Evolutionary conservation across 176 grass and related monocot species (phyloP), one percentile per base, ranked within the genome.

Genomic region (Coix lacrymajobi): DNA sequence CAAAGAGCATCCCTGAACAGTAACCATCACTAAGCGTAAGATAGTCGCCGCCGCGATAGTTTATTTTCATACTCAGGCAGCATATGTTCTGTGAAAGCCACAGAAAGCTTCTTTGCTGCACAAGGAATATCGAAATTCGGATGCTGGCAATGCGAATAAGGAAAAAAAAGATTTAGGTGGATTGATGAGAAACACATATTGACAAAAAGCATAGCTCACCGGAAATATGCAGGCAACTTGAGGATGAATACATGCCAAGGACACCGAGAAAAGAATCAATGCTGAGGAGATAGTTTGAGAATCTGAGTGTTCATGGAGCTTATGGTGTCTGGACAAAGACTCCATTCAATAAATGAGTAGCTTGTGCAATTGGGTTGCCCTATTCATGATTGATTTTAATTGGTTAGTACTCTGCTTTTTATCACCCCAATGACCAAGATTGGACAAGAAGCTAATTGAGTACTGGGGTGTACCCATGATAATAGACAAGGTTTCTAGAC

Each of bases 61-160:
- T 87, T 92, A 92, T 80, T 89, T 87, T 73, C 88, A 62, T 44
- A 43, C 70, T 72, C 69, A 43, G 56, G 73, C 76, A 85, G 92
- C 87, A 94, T 94, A 94, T 94, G 80, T 94, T 89, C 92, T 62
- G 29, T 69, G 87, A 94, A 89, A 85, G 81, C 84, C 81, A 94
- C 71, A 69, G 68, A 87, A 94, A 86, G 75, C 83, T 77, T 87
- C 81, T 70, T 69, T 48, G 33, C 79, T 54, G 66, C 63, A 63
- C 25, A 71, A 80, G 77, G 87, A 89, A 94, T 92, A 94, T 87
- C 79, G 75, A 84, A 84, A 69, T 52, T 70, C 69, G 51, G 88
- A 87, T 79, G 88, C 76, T 6, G 31, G 37, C 67, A 79, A 51
- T 48, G 39, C 14, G 68, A 76, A 90, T 87, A 81, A 62, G 39